Percentiles rank a stretch among this genome's conserved stretches.
Evolutionary conservation across 176 grass and related monocot genomes (phyloP).

Genomic region (Zea luxurians): DNA sequence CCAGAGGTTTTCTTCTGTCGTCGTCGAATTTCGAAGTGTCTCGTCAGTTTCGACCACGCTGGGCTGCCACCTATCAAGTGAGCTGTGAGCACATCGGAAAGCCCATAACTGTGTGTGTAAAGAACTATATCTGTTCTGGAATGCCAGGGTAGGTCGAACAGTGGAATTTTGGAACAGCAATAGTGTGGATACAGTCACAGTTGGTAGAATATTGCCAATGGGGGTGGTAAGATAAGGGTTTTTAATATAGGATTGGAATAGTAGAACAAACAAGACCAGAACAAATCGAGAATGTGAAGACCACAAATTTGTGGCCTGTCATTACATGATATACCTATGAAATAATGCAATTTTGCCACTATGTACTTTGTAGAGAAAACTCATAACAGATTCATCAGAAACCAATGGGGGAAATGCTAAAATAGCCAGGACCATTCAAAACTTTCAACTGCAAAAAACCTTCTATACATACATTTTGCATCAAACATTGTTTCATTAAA

Average conservation of each 20-base stretch:
- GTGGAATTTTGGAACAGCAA: slow-evolving; percentile 22
- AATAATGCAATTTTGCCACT: background rate
- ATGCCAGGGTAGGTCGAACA: background rate
- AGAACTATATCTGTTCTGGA: slow-evolving; percentile 17
- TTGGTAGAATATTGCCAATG: slow-evolving; percentile 3
- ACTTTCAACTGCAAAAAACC: background rate
- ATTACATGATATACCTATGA: slow-evolving; percentile 12
- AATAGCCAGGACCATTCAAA: slow-evolving; percentile 1
- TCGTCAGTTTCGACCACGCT: slow-evolving; percentile 35
- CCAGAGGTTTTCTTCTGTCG: slow-evolving; percentile 20
- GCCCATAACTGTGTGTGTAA: slow-evolving; percentile 34
- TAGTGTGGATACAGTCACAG: slow-evolving; percentile 19
- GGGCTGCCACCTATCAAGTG: slow-evolving; percentile 21
- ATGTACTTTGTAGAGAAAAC: background rate
- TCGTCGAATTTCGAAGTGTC: slow-evolving; percentile 6
- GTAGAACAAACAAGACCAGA: background rate
- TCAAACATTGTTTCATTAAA: background rate
- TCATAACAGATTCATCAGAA: background rate
- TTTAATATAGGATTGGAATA: background rate
- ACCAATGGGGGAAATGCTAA: background rate
- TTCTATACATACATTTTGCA: background rate
- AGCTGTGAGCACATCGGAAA: slow-evolving; percentile 4
- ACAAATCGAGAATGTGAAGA: background rate
- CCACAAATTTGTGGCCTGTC: background rate
- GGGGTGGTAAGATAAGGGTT: background rate